Conservation (phyloP, 306 rosid genomes). For the Vicia sativa region DNA sequence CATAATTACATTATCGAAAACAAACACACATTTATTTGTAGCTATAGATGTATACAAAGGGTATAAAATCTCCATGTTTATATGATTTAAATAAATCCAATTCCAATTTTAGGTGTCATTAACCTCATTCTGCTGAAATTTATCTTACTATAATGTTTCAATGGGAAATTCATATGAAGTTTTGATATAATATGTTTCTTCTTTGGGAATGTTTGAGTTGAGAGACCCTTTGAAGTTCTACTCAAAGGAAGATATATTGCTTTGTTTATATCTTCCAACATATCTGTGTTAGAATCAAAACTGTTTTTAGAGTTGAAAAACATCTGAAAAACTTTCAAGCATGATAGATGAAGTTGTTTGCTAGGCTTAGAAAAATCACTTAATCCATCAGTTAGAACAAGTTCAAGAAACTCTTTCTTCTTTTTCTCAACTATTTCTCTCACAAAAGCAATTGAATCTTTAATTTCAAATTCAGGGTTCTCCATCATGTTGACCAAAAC, state of each 20-base stretch:
- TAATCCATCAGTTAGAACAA: constrained; percentile 45
- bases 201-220: constrained; percentile 31
- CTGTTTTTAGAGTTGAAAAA: constrained; percentile 48
- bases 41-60: not conserved
- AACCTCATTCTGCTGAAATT: constrained; percentile 8
- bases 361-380: constrained; percentile 40
- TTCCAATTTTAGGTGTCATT: constrained; percentile 25
- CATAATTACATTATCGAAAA: too few relatives aligned
- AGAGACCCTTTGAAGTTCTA: not conserved
- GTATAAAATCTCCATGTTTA: not conserved
- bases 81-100: constrained; percentile 14
- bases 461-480: constrained; percentile 13
- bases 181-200: constrained; percentile 6
- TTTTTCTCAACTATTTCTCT: constrained; percentile 36
- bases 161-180: not conserved
- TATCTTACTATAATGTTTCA: not conserved
- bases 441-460: constrained; percentile 29
- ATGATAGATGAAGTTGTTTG: constrained; percentile 46
- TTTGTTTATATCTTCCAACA: constrained; percentile 48
- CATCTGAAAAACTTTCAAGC: constrained; percentile 56
- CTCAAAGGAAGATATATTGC: constrained; percentile 50
- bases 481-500: constrained; percentile 9
- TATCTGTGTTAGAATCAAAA: constrained; percentile 45
- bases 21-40: not conserved
- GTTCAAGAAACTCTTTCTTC: constrained; percentile 44